These are phyloP conservation scores for Neonectria magnoliae DNA, from an alignment of 2,329 filamentous ascomycete genomes.

Conservation along the genomic window DNA sequence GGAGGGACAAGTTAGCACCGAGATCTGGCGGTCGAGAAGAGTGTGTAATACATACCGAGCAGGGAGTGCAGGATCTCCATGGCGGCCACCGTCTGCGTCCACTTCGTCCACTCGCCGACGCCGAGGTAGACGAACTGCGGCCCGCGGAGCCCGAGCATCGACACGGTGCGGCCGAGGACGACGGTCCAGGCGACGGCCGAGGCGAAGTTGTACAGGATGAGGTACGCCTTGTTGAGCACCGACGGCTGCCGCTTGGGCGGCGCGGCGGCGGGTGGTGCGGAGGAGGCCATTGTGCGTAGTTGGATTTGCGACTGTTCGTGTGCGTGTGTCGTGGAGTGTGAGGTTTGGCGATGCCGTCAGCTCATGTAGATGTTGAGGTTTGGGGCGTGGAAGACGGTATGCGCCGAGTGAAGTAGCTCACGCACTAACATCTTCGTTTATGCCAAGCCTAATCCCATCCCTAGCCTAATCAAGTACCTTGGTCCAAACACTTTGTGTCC, in stretches of 20 bases:
- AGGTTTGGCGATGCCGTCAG: background rate
- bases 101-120: constrained; percentile 74
- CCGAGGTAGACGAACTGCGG: constrained; percentile 68
- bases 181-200: constrained; percentile 82
- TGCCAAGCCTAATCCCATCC: background rate
- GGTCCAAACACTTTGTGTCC: no score
- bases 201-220: constrained; percentile 85
- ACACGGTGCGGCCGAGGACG: constrained; percentile 75
- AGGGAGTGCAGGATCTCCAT: constrained; percentile 87
- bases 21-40: background rate
- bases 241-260: constrained; percentile 40
- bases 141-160: constrained; percentile 63
- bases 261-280: constrained; percentile 26
- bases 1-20: constrained; percentile 11
- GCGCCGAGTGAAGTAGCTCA: background rate
- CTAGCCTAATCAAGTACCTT: background rate
- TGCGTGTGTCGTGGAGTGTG: background rate
- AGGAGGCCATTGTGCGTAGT: constrained; percentile 33
- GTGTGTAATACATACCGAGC: constrained; percentile 64
- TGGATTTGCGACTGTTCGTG: background rate
- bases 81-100: constrained; percentile 84
- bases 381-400: background rate
- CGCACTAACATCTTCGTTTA: background rate
- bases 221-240: constrained; percentile 70
- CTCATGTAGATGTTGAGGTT: background rate